These are phyloP conservation scores for Avena atlantica DNA, from an alignment of 176 grass and related monocot species.

Conservation along the genomic window DNA sequence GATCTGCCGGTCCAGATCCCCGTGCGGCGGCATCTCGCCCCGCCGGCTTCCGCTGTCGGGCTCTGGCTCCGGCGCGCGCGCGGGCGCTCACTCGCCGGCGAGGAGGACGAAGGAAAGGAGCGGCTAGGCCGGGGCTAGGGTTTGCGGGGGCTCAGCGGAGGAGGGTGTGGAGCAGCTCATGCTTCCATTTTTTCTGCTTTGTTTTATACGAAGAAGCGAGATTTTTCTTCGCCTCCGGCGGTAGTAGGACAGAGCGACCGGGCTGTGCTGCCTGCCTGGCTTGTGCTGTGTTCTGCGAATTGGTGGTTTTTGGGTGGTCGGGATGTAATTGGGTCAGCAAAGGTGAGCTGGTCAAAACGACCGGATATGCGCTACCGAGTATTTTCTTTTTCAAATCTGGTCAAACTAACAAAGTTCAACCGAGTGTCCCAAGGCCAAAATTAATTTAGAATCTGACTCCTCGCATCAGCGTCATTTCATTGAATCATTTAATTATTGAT, in stretches of 20 bases:
- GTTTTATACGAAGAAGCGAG: slow-evolving; percentile 45
- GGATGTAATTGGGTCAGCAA: background rate
- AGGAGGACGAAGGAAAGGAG: slow-evolving; percentile 31
- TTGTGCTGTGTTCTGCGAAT: background rate
- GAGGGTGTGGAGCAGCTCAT: slow-evolving; percentile 46
- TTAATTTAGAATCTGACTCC: no score
- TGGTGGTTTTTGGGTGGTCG: slow-evolving; percentile 6
- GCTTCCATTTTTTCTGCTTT: slow-evolving; percentile 58
- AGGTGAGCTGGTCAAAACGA: slow-evolving; percentile 25
- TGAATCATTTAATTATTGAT: no score
- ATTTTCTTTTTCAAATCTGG: no score
- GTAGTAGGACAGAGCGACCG: background rate
- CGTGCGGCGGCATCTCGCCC: slow-evolving; percentile 77
- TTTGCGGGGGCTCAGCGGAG: slow-evolving; percentile 48
- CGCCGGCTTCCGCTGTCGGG: background rate
- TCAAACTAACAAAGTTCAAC: no score
- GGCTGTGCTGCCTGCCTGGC: background rate
- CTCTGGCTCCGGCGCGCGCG: background rate
- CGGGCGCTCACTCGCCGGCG: background rate
- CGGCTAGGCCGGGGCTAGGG: slow-evolving; percentile 49
- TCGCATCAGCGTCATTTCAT: no score
- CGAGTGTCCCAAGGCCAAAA: no score
- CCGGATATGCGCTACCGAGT: background rate
- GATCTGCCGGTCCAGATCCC: slow-evolving; percentile 99
- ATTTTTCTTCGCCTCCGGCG: slow-evolving; percentile 40